Evolutionary conservation across 805 yeast genomes (phyloP), one percentile per base, ranked within the genome.

Genomic region (Torulaspora maleeae): DNA sequence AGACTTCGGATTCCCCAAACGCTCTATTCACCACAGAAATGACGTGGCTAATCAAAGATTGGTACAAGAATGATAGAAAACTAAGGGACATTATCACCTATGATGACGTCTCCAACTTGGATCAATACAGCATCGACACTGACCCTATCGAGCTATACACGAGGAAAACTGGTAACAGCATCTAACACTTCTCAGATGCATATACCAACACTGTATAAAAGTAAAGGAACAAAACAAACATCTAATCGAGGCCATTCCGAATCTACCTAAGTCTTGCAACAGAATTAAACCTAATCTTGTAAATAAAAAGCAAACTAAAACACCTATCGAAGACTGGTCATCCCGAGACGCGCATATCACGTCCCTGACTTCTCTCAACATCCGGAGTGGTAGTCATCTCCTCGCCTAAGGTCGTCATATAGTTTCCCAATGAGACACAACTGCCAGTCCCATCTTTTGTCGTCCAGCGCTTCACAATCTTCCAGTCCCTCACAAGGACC

Each of bases 41-140:
- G 81, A 63, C 71, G 4, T 78, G 78, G 64, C 69, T 85, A 60
- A 78, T 85, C 45, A 72, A 80, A 56, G 70, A 61, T 19, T 85
- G 93, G 93, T 83, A 80, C 62, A 64, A 72, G 37, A 71, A 72
- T 28, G 91, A 85, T 55, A 76, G 81, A 55, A 77, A 73, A 54
- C 67, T 85, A 50, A 71, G 86, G 56, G 85, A 79, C 47, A 67
- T 76, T 12, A 72, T 83, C 34, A 58, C 78, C 1, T 63, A 63
- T 41, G 78, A 76, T 33, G 68, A 70, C 32, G 70, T 81, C 10
- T 62, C 67, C 11, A 64, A 66, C 27, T 58, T 82, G 58, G 57
- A 62, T 1, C 72, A 66, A 17, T 83, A 82, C 58, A 61, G 73
- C 7, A 53, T 75, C 35, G 77, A 74, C 9, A 67, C 53, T 4